phyloP scores from a whole-genome alignment of 495 filamentous ascomycete genomes.

The Rusavskia elegans region DNA sequence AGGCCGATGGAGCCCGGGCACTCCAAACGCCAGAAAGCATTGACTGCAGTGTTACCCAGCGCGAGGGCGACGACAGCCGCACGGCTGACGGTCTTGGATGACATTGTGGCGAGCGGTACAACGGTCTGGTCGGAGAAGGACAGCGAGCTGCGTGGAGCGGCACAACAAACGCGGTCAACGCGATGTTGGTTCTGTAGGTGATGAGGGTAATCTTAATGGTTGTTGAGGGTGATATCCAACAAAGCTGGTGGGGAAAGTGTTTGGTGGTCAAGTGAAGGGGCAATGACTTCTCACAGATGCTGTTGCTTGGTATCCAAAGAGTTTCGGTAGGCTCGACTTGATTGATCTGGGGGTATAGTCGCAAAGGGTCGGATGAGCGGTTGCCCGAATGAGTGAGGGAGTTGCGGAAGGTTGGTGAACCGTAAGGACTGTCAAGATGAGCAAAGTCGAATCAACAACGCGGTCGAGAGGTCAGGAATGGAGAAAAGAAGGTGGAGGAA shows the following conservation, averaged over 20 bases:
- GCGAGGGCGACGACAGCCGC: slow-evolving; percentile 17
- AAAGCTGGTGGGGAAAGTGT: too few species aligned
- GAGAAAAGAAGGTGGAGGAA: not conserved
- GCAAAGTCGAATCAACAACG: not conserved
- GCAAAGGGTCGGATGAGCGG: not conserved
- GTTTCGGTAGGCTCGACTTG: too few species aligned
- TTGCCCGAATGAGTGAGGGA: not conserved
- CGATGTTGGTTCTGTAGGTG: not conserved
- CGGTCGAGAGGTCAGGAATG: not conserved
- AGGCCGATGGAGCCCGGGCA: slow-evolving; percentile 53
- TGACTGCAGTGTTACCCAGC: slow-evolving; percentile 21
- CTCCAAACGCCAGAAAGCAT: slow-evolving; percentile 81
- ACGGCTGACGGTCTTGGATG: not conserved
- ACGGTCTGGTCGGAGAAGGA: not conserved
- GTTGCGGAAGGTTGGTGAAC: not conserved
- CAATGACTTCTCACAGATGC: too few species aligned
- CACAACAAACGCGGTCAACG: not conserved
- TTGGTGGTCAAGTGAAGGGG: too few species aligned
- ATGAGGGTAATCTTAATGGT: not conserved
- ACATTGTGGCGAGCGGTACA: not conserved
- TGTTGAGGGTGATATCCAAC: too few species aligned
- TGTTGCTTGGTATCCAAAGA: too few species aligned
- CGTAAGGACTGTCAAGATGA: not conserved
- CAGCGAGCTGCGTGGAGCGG: not conserved
- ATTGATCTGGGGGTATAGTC: too few species aligned